A percentile compares a stretch with the other conserved stretches of the same genome.
Evolutionary conservation across 805 yeast species (phyloP).

Genomic region (Metschnikowia picachoensis): DNA sequence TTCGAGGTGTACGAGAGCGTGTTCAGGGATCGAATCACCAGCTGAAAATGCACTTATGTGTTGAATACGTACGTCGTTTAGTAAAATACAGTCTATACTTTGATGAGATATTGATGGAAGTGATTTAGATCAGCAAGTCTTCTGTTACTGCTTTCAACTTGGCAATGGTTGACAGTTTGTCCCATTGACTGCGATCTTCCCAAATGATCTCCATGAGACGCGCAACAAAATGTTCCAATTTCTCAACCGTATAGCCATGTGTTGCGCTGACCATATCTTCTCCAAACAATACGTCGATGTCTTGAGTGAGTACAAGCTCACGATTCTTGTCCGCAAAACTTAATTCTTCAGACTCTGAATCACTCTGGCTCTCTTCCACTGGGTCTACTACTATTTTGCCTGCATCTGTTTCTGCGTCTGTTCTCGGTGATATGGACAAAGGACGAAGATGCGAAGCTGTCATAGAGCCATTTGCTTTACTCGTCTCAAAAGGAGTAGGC

Average conservation of each 20-base stretch:
- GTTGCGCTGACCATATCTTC: constrained; percentile 28
- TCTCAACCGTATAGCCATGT: constrained; percentile 33
- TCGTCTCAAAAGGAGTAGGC: too few relatives aligned
- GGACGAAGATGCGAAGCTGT: too few relatives aligned
- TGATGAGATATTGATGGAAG: too few relatives aligned
- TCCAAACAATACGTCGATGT: constrained; percentile 23
- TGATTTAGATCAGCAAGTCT: not conserved
- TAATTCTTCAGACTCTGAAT: constrained; percentile 36
- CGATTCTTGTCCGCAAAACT: constrained; percentile 52
- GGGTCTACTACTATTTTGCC: not conserved
- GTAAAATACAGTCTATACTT: too few relatives aligned
- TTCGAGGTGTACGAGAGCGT: too few relatives aligned
- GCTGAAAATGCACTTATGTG: too few relatives aligned
- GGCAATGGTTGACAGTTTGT: constrained; percentile 37
- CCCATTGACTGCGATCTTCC: constrained; percentile 53
- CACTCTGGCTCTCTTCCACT: constrained; percentile 11
- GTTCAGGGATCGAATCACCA: too few relatives aligned
- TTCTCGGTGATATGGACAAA: not conserved
- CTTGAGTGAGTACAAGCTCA: constrained; percentile 32
- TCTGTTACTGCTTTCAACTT: constrained; percentile 24
- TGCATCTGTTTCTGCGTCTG: not conserved
- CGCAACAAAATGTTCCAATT: constrained; percentile 49
- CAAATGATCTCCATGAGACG: constrained; percentile 68
- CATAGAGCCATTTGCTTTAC: too few relatives aligned
- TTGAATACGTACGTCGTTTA: too few relatives aligned